Evolutionary conservation across 2,329 filamentous ascomycete species (phyloP).

Genomic region (Parastagonospora nodorum): DNA sequence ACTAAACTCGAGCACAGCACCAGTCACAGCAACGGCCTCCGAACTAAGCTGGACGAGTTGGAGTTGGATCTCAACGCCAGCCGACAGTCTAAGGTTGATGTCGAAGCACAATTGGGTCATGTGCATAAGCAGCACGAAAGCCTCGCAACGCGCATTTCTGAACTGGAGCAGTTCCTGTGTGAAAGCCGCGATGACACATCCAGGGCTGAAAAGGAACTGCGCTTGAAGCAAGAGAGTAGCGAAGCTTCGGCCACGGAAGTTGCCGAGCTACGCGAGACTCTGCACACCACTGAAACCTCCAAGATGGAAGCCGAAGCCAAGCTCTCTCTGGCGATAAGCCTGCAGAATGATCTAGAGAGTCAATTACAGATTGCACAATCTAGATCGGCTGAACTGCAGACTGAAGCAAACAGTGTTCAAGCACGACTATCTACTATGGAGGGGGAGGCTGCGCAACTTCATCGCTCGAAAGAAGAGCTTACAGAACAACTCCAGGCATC

Average conservation of each 20-base stretch:
- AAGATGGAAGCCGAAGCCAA: conserved; percentile 11
- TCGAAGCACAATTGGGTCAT: conserved; percentile 14
- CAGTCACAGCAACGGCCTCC: conserved; percentile 9
- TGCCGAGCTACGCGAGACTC: conserved; percentile 10
- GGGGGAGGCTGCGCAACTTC: conserved; percentile 13
- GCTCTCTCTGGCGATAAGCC: conserved; percentile 5
- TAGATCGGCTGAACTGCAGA: conserved; percentile 15
- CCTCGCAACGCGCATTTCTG: conserved; percentile 13
- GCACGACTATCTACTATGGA: conserved; percentile 21
- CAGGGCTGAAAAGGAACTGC: conserved; percentile 12
- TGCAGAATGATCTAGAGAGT: conserved; percentile 1
- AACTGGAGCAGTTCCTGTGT: conserved; percentile 17
- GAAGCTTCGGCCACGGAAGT: conserved; percentile 15
- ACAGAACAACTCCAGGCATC: conserved; percentile 21
- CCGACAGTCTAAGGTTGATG: conserved; percentile 5
- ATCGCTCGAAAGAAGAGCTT: conserved; percentile 24
- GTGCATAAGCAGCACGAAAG: conserved; percentile 11
- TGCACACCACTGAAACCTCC: conserved; percentile 7
- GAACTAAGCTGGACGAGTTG: conserved; percentile 12
- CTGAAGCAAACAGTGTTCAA: conserved; percentile 10
- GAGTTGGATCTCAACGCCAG: conserved; percentile 7
- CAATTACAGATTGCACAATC: conserved; percentile 13
- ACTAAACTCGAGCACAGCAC: conserved; percentile 7
- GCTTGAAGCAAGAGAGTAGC: conserved; percentile 7
- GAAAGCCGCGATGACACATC: conserved; percentile 7